phyloP scores from a whole-genome alignment of 768 basidiomycete genomes.

The Mycena metata region DNA sequence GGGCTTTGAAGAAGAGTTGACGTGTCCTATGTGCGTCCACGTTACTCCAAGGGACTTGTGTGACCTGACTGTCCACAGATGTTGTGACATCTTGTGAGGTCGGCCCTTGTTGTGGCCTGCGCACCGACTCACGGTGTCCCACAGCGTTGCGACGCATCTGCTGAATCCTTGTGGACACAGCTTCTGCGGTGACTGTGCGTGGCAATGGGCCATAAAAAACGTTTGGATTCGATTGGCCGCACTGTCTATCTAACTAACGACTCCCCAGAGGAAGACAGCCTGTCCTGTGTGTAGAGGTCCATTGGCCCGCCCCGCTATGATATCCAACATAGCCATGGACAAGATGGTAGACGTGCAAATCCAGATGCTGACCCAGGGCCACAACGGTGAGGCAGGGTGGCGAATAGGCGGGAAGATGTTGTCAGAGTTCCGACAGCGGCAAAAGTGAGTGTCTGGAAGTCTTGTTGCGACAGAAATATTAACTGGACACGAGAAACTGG shows the following conservation, averaged over 20 bases:
- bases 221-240: conserved; percentile 49
- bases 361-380: conserved; percentile 52
- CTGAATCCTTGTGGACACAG: conserved; percentile 83
- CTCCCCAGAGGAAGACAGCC: conserved; percentile 52
- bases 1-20: conserved; percentile 73
- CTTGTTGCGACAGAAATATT: not conserved
- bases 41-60: not conserved
- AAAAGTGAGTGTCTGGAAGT: conserved; percentile 59
- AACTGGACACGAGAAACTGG: conserved; percentile 52
- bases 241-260: conserved; percentile 16
- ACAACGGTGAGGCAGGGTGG: conserved; percentile 62
- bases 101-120: conserved; percentile 1
- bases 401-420: conserved; percentile 52
- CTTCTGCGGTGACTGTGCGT: conserved; percentile 76
- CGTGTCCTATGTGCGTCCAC: conserved; percentile 76
- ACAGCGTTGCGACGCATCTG: conserved; percentile 71
- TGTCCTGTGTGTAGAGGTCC: conserved; percentile 74
- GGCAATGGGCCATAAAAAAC: conserved; percentile 69
- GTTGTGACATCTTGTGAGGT: conserved; percentile 79
- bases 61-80: conserved; percentile 57
- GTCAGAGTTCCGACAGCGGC: conserved; percentile 66
- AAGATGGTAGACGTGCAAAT: conserved; percentile 72
- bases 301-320: conserved; percentile 61
- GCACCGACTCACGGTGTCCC: conserved; percentile 6
- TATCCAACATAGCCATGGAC: conserved; percentile 76